Base-by-base conservation (phyloP, 768 basidiomycete species). In the Postia placenta region DNA sequence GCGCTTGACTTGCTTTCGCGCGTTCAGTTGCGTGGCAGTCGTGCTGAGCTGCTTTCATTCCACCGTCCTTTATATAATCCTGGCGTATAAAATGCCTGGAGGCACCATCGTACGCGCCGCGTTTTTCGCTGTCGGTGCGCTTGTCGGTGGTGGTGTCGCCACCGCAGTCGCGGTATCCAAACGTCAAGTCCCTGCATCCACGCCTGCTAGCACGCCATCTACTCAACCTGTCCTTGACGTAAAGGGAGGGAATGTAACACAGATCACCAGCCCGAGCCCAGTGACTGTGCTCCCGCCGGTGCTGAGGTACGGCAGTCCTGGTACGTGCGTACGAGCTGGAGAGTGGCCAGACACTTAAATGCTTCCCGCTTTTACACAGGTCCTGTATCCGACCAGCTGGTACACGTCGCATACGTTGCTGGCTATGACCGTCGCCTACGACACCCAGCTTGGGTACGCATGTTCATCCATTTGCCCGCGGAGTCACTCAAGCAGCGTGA, bases 361-460 rank as follows among this genome's bases (percentile, higher is more conserved):
- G n/a, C n/a, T n/a, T n/a, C n/a, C n/a, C n/a, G n/a, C n/a, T 35
- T 38, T 35, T 51, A 35, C 51, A n/a, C 56, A 95, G 92, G 93
- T 6, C 93, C 94, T 12, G 74, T 92, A 45, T 74, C 84, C 2
- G 94, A 96, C 67, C 62, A 83, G 11, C 71, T 96, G 19, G 75
- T 84, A 38, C 79, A 92, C 42, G 79, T 80, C 61, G 92, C 87
- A 14, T 97, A 96, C 60, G 83, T 86, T 19, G 83, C 91, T 1
- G 90, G 80, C 7, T 98, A 99, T 64, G 96, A 99, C 65, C 74
- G 96, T 46, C 75, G 90, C 11, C 69, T 94, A 48, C 75, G 91
- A 15, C 94, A 98, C 69, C 93, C 95, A 2, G 79, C 93, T 26
- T 98, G 95, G 94, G 93, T 94, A 61, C 41, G 79, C 11, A 30